Conservation (phyloP, 768 basidiomycete genomes). For the Pleurotus eryngii region DNA sequence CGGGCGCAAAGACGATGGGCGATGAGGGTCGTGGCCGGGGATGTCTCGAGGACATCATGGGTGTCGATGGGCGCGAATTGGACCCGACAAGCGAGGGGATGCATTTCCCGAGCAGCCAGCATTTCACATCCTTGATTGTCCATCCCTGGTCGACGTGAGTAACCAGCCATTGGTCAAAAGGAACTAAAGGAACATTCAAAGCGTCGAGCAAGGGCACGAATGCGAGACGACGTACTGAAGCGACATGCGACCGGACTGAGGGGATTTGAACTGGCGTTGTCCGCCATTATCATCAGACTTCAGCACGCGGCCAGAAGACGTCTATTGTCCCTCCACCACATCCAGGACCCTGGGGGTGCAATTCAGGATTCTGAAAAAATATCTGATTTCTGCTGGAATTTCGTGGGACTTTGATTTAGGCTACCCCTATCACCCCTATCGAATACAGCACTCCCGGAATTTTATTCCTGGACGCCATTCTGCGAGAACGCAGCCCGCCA, state of each 20-base stretch:
- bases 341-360: too few relatives aligned
- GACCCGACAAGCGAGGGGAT: constrained; percentile 27
- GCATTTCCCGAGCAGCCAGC: constrained; percentile 58
- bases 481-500: too few relatives aligned
- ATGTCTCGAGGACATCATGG: constrained; percentile 12
- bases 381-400: too few relatives aligned
- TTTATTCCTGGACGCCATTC: too few relatives aligned
- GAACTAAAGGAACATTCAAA: constrained; percentile 35
- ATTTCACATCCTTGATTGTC: constrained; percentile 62
- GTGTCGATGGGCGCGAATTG: background rate
- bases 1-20: constrained; percentile 67
- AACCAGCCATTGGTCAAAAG: constrained; percentile 76
- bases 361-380: too few relatives aligned
- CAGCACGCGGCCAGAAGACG: too few relatives aligned
- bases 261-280: constrained; percentile 2
- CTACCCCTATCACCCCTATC: too few relatives aligned
- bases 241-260: constrained; percentile 50
- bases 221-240: constrained; percentile 40
- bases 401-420: too few relatives aligned
- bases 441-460: too few relatives aligned
- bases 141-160: constrained; percentile 61
- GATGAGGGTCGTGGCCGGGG: constrained; percentile 45
- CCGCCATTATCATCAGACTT: constrained; percentile 6
- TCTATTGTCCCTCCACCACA: too few relatives aligned
- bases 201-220: background rate